Evolutionary conservation across 163 green algal genomes (phyloP).

Genomic region (Chlamydomonas reinhardtii): DNA sequence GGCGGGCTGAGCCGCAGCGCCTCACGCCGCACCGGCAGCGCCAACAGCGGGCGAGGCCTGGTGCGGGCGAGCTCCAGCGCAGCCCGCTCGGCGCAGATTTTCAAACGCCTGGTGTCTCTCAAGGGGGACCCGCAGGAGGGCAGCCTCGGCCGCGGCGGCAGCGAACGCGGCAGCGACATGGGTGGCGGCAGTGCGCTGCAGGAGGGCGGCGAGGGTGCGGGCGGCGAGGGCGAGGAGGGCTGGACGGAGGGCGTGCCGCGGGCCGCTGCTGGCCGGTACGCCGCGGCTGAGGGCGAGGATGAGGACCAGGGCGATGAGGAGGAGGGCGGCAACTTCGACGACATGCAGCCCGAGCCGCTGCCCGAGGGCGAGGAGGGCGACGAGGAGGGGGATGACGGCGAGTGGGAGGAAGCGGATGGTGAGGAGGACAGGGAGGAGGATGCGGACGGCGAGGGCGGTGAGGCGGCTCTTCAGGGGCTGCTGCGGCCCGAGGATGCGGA

Average conservation of each 20-base stretch:
- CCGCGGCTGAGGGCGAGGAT: not conserved
- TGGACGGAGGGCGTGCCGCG: too few species aligned
- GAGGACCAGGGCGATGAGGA: not conserved
- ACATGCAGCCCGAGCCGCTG: not conserved
- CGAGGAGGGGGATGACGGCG: not conserved
- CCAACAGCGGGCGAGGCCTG: not conserved
- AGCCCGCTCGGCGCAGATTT: conserved; percentile 6
- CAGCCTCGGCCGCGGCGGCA: not conserved
- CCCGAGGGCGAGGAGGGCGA: not conserved
- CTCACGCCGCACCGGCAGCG: too few species aligned
- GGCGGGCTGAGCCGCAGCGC: too few species aligned
- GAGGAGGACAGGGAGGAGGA: not conserved
- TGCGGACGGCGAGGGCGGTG: not conserved
- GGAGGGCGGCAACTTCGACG: not conserved
- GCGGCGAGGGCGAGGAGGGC: too few species aligned
- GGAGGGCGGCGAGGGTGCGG: not conserved
- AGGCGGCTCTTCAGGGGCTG: not conserved
- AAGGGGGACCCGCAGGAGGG: not conserved
- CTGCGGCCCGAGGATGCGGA: not conserved
- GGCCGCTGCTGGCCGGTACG: too few species aligned
- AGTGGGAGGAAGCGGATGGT: not conserved
- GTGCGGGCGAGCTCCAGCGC: not conserved
- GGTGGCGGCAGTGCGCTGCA: not conserved
- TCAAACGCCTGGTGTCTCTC: conserved; percentile 5
- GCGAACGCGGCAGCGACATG: not conserved